Evolutionary conservation across 306 rosid genomes (phyloP).

Genomic region (Ceratonia siliqua): DNA sequence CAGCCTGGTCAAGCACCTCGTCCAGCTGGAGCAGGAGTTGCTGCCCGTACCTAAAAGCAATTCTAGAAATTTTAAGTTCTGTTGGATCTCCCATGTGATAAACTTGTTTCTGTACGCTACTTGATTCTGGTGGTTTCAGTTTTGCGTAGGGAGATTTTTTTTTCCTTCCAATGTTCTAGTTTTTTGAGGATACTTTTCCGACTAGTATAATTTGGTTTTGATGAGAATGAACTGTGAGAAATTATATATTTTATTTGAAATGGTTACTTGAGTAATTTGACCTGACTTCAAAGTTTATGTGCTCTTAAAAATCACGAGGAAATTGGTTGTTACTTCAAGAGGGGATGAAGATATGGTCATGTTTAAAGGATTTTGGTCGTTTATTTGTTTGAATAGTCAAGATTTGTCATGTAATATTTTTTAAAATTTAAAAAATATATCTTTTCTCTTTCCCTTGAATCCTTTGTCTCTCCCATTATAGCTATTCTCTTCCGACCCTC

Average conservation of each 20-base stretch:
- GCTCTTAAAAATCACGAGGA: too few species aligned
- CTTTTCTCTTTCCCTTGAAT: too few species aligned
- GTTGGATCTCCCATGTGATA: background rate
- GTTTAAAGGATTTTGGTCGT: too few species aligned
- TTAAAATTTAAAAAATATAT: too few species aligned
- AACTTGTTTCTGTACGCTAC: constrained; percentile 13
- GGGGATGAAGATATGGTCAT: too few species aligned
- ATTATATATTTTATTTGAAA: background rate
- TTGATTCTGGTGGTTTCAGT: constrained; percentile 22
- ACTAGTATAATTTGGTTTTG: constrained; percentile 21
- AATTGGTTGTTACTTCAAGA: too few species aligned
- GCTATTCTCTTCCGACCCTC: too few species aligned
- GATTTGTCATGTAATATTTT: too few species aligned
- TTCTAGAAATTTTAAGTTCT: background rate
- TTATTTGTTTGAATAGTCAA: too few species aligned
- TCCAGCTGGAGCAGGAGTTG: constrained; percentile 50
- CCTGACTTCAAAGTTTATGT: background rate
- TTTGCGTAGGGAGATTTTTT: constrained; percentile 24
- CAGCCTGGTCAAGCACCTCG: constrained; percentile 76
- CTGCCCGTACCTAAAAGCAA: constrained; percentile 45
- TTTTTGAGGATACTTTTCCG: background rate
- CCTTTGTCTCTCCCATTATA: too few species aligned
- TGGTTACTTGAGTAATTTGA: background rate
- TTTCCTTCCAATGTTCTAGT: background rate
- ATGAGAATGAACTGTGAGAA: constrained; percentile 5